These are phyloP conservation scores for Geotrichum restrictum DNA, from an alignment of 1,139 yeast species.

Conservation along the genomic window DNA sequence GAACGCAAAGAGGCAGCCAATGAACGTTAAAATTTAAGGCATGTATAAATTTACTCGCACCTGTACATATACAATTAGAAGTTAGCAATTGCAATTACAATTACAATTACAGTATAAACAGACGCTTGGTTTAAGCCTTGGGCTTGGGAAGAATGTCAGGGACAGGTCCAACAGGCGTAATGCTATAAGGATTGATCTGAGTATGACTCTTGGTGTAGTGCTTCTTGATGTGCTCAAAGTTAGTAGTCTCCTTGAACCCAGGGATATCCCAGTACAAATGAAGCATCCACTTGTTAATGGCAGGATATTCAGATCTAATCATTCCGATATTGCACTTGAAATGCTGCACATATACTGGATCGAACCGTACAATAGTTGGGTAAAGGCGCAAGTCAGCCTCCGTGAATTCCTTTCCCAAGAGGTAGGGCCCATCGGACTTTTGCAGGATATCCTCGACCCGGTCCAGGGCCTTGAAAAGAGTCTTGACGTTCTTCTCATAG, in stretches of 20 bases:
- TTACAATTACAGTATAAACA: not conserved
- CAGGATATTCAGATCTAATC: constrained; percentile 78
- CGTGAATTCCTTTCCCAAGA: constrained; percentile 65
- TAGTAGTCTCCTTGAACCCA: constrained; percentile 72
- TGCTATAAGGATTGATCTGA: constrained; percentile 63
- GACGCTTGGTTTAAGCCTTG: not conserved
- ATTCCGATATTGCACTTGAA: constrained; percentile 85
- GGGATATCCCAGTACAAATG: constrained; percentile 80
- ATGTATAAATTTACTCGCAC: not conserved
- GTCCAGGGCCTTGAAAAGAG: constrained; percentile 67
- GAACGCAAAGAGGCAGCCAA: not conserved
- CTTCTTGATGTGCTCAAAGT: constrained; percentile 65
- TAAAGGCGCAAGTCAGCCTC: constrained; percentile 86
- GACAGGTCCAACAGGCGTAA: constrained; percentile 86
- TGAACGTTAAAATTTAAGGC: too few relatives aligned
- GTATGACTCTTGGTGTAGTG: constrained; percentile 80
- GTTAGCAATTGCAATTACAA: not conserved
- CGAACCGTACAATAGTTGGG: constrained; percentile 81
- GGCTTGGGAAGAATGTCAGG: constrained; percentile 53
- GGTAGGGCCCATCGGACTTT: constrained; percentile 49
- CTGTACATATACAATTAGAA: not conserved
- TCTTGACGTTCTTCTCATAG: constrained; percentile 65
- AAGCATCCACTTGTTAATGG: constrained; percentile 71
- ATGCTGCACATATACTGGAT: constrained; percentile 87
- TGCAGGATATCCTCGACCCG: constrained; percentile 63